Percentiles rank a stretch among this genome's conserved stretches.
Evolutionary conservation across 352 stramenopile species (phyloP).

Genomic region (Phytophthora fragariaefolia): DNA sequence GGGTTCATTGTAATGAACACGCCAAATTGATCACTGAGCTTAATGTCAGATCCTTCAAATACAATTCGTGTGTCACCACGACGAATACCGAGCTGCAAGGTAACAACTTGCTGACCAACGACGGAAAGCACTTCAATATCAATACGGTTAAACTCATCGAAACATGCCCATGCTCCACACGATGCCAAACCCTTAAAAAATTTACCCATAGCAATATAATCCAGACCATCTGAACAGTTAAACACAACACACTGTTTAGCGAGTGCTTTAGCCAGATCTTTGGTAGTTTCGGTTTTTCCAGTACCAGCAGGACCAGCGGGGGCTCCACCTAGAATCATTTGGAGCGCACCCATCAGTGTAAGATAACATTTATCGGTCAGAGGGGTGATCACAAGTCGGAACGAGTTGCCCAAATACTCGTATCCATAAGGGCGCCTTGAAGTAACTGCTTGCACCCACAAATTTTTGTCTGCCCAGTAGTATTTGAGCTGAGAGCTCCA

Average conservation of each 20-base stretch:
- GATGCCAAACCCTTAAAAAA: constrained; percentile 95
- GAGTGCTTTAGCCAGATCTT: constrained; percentile 94
- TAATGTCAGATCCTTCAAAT: constrained; percentile 96
- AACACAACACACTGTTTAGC: constrained; percentile 97
- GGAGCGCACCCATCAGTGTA: constrained; percentile 95
- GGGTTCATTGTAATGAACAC: constrained; percentile 95
- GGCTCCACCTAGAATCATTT: constrained; percentile 95
- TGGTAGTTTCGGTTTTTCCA: constrained; percentile 96
- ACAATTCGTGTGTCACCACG: constrained; percentile 87
- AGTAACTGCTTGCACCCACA: constrained; percentile 92
- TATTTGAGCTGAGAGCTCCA: constrained; percentile 92
- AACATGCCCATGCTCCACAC: constrained; percentile 93
- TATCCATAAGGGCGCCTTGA: constrained; percentile 94
- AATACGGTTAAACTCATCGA: constrained; percentile 93
- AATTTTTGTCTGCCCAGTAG: constrained; percentile 92
- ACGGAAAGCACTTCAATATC: constrained; percentile 91
- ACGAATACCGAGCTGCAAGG: constrained; percentile 89
- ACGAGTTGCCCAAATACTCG: constrained; percentile 97
- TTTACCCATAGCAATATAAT: constrained; percentile 96
- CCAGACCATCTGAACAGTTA: constrained; percentile 93
- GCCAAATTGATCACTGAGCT: constrained; percentile 91
- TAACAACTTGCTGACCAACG: constrained; percentile 92
- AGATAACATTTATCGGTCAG: constrained; percentile 97
- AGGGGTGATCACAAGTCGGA: constrained; percentile 95
- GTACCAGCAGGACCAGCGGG: constrained; percentile 94